Base-by-base conservation (phyloP, 1,139 yeast species). In the Scheffersomyces titani region DNA sequence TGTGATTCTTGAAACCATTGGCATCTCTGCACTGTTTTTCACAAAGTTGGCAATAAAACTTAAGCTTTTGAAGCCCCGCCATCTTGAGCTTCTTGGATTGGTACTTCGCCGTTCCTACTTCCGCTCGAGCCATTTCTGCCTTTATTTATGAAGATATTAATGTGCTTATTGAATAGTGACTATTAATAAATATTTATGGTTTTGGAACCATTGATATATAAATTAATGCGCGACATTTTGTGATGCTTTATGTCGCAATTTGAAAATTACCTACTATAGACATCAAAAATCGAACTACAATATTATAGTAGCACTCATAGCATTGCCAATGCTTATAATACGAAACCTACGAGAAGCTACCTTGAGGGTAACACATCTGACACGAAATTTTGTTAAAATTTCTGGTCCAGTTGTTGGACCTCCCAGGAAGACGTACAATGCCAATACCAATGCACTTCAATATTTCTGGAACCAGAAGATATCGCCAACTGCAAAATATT, bases 11-110 rank as follows among this genome's bases (percentile, higher is more conserved):
- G 76, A 90, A 94, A 44, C 99, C 99, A 72, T 94, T 94, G 61
- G 90, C 94, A 70, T 96, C 99, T 55, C 98, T 78, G 70, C 98
- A 93, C 73, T 94, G 99, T 67, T 93, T 92, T 66, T 82, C 84
- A 67, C 99, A 94, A 2, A 91, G 82, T 70, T 94, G 99, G 70
- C 99, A 94, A 71, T 92, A 94, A 80, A 85, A 94, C 61, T 85
- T 82, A 53, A 96, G 82, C 67, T 90, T 88, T 71, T 93, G 98
- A 19, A 93, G 84, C 6, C 98, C 98, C 48, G 86, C 80, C 19
- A 93, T 85, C 72, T 92, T 90, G 78, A 90, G 82, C 69, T 88
- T 87, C 65, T 90, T 92, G 49, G 94, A 82, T 58, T 89, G 77
- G 69, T 86, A 87, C 69, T 90, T 91, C n/a, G 97, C 96, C 2